phyloP scores from a whole-genome alignment of 2,329 filamentous ascomycete genomes.

The Myriosclerotinia scirpicola region DNA sequence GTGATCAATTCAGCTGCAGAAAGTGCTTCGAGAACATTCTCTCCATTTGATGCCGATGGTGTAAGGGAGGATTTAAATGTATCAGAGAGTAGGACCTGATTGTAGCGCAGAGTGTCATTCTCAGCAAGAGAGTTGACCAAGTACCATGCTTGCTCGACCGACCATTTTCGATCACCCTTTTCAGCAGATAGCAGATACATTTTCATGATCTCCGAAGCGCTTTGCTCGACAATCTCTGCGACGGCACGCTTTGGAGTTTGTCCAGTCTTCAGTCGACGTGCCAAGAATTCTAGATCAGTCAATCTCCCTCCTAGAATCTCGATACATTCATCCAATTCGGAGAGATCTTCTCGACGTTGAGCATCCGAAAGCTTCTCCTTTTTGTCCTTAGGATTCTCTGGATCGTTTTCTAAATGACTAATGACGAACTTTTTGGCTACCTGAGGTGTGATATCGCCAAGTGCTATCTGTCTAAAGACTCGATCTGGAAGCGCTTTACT shows the following conservation, averaged over 20 bases:
- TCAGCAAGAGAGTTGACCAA: slow-evolving; percentile 76
- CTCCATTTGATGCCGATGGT: slow-evolving; percentile 57
- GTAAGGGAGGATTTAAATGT: slow-evolving; percentile 64
- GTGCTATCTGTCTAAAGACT: slow-evolving; percentile 80
- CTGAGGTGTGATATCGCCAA: slow-evolving; percentile 83
- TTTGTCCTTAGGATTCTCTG: slow-evolving; percentile 40
- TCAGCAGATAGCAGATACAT: slow-evolving; percentile 74
- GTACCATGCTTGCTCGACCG: slow-evolving; percentile 84
- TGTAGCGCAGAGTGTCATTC: slow-evolving; percentile 73
- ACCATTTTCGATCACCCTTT: slow-evolving; percentile 63
- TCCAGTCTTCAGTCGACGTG: slow-evolving; percentile 83
- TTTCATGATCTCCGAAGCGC: slow-evolving; percentile 86
- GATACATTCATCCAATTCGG: slow-evolving; percentile 79
- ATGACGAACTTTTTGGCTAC: slow-evolving; percentile 91
- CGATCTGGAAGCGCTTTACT: slow-evolving; percentile 86
- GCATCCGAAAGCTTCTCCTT: slow-evolving; percentile 37
- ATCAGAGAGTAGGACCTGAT: slow-evolving; percentile 76
- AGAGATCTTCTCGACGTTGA: slow-evolving; percentile 51
- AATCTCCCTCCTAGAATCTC: slow-evolving; percentile 81
- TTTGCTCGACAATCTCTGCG: slow-evolving; percentile 83
- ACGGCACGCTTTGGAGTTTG: slow-evolving; percentile 81
- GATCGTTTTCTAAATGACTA: slow-evolving; percentile 63
- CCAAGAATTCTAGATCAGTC: slow-evolving; percentile 93
- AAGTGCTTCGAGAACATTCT: slow-evolving; percentile 74
- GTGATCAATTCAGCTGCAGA: slow-evolving; percentile 84